A percentile compares a stretch with the other conserved stretches of the same genome.
Evolutionary conservation across 2,329 filamentous ascomycete genomes (phyloP).

Genomic region (Cercospora nicotianae): DNA sequence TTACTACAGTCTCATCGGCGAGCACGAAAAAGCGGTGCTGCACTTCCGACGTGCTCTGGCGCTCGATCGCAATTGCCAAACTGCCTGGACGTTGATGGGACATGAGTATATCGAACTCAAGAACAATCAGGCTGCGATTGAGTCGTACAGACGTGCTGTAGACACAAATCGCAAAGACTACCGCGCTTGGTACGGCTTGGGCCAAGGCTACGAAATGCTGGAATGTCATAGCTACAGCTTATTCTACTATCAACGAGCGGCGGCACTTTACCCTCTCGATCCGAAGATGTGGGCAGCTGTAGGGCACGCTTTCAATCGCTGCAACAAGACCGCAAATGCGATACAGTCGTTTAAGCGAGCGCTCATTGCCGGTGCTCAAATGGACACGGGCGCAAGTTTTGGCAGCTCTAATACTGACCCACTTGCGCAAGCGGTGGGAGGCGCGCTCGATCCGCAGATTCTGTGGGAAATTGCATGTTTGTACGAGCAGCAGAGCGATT

Average conservation of each 20-base stretch:
- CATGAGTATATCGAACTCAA: slow-evolving; percentile 99
- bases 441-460: slow-evolving; percentile 82
- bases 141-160: slow-evolving; percentile 91
- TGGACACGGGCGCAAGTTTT: slow-evolving; percentile 60
- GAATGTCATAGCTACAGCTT: slow-evolving; percentile 97
- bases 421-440: slow-evolving; percentile 49
- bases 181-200: slow-evolving; percentile 94
- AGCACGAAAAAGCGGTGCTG: slow-evolving; percentile 96
- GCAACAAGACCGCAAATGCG: slow-evolving; percentile 81
- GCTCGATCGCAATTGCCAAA: slow-evolving; percentile 84
- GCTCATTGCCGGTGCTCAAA: slow-evolving; percentile 81
- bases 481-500: slow-evolving; percentile 77
- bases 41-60: slow-evolving; percentile 94
- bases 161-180: slow-evolving; percentile 96
- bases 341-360: slow-evolving; percentile 95
- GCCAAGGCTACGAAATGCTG: slow-evolving; percentile 94
- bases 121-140: slow-evolving; percentile 96
- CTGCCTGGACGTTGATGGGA: slow-evolving; percentile 97
- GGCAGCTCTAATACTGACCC: slow-evolving; percentile 46
- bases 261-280: slow-evolving; percentile 89
- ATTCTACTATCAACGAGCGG: slow-evolving; percentile 96
- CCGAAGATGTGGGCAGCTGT: slow-evolving; percentile 99
- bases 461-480: slow-evolving; percentile 85
- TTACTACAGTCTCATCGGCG: slow-evolving; percentile 90
- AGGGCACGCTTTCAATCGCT: slow-evolving; percentile 85